Conservation (phyloP, 1,284 basidiomycete species). For the Ceratobasidium papillatum region DNA sequence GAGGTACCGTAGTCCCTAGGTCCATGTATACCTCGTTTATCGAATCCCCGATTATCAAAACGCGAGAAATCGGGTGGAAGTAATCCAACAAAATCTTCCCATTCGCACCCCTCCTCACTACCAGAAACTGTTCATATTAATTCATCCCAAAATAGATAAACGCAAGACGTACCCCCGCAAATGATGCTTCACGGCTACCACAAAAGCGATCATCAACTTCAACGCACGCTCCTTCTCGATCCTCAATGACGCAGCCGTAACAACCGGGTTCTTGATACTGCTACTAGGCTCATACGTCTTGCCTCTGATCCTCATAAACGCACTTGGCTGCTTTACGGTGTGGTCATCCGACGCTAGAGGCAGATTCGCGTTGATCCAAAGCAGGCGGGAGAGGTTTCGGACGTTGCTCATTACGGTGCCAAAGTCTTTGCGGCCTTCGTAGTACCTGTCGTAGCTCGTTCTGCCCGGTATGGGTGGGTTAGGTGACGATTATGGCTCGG, state of each 20-base stretch:
- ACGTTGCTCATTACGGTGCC: slow-evolving; percentile 68
- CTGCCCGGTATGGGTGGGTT: slow-evolving; percentile 66
- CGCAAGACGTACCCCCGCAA: slow-evolving; percentile 60
- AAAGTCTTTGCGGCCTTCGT: slow-evolving; percentile 88
- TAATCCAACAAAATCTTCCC: slow-evolving; percentile 70
- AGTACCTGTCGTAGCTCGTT: slow-evolving; percentile 52
- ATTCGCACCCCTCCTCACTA: slow-evolving; percentile 57
- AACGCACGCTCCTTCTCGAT: slow-evolving; percentile 76
- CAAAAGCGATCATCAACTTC: slow-evolving; percentile 72
- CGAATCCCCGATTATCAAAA: slow-evolving; percentile 47
- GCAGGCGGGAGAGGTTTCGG: slow-evolving; percentile 67
- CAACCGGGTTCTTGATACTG: slow-evolving; percentile 35
- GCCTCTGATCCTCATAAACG: slow-evolving; percentile 39
- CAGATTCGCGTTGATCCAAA: slow-evolving; percentile 82
- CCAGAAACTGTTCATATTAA: slow-evolving; percentile 55
- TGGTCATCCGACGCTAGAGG: slow-evolving; percentile 57
- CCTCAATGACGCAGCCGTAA: slow-evolving; percentile 67
- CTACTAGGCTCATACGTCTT: slow-evolving; percentile 41
- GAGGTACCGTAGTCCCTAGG: slow-evolving; percentile 21
- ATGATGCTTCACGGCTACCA: slow-evolving; percentile 78
- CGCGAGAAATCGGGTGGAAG: slow-evolving; percentile 66
- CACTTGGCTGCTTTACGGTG: slow-evolving; percentile 43
- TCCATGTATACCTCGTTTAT: slow-evolving; percentile 32
- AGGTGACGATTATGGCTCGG: slow-evolving; percentile 13
- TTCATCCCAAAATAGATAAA: slow-evolving; percentile 9